Percentiles rank a stretch among this genome's conserved stretches.
Evolutionary conservation across 129 eudicot species (phyloP).

Genomic region (Mikania micrantha): DNA sequence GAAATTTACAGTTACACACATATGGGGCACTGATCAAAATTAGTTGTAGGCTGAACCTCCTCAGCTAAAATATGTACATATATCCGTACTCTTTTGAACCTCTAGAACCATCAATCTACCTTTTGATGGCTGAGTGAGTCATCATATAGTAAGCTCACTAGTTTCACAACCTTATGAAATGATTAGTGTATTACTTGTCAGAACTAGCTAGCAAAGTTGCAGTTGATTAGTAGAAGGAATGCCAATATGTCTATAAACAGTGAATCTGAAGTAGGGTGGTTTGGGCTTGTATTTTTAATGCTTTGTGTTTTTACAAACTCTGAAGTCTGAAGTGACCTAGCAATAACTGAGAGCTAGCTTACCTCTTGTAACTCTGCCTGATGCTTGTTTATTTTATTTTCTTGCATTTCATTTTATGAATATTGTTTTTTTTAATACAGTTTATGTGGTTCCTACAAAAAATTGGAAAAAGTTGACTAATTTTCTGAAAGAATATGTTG

Average conservation of each 20-base stretch:
- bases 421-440: background rate
- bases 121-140: background rate
- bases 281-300: background rate
- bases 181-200: background rate
- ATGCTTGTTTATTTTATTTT: background rate
- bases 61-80: background rate
- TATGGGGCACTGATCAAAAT: background rate
- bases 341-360: background rate
- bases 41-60: background rate
- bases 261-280: background rate
- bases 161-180: background rate
- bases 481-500: background rate
- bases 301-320: background rate
- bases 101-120: background rate
- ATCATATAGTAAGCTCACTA: background rate
- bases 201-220: background rate
- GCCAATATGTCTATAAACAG: background rate
- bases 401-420: background rate
- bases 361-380: background rate
- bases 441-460: background rate
- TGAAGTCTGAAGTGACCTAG: background rate
- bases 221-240: background rate
- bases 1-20: background rate
- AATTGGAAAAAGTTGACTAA: background rate
- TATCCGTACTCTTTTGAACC: background rate